Conservation (phyloP, 495 filamentous ascomycete species). For the Penicillium steckii region DNA sequence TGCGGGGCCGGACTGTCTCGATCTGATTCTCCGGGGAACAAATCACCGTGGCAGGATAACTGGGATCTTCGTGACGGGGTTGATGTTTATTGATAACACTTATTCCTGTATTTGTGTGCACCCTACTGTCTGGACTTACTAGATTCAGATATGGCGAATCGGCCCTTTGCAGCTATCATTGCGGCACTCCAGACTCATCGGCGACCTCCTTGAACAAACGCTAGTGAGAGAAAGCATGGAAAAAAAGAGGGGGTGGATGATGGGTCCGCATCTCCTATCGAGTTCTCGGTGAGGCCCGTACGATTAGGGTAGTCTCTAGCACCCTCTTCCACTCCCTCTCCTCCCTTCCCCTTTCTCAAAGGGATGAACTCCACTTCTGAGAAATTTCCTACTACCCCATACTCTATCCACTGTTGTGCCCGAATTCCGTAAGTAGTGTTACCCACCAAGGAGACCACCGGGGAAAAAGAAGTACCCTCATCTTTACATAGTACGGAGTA, state of each 20-base stretch:
- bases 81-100: background rate
- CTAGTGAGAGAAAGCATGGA: too few relatives aligned
- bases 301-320: too few relatives aligned
- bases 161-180: background rate
- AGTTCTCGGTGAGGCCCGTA: slow-evolving; percentile 26
- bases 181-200: too few relatives aligned
- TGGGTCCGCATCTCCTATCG: slow-evolving; percentile 12
- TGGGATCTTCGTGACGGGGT: too few relatives aligned
- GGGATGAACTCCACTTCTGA: slow-evolving; percentile 12
- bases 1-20: slow-evolving; percentile 37
- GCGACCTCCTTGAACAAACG: background rate
- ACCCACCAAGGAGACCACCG: slow-evolving; percentile 13
- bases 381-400: slow-evolving; percentile 20
- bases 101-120: background rate
- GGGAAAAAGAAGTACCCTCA: background rate
- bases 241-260: background rate
- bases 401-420: slow-evolving; percentile 7
- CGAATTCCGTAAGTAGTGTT: slow-evolving; percentile 8
- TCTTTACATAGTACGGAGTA: too few relatives aligned
- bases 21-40: background rate
- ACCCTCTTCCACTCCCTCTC: too few relatives aligned
- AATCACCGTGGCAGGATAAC: background rate
- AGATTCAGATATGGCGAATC: background rate
- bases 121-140: background rate
- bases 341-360: background rate